These are phyloP conservation scores for Ophiostoma angusticollis DNA, from an alignment of 2,329 filamentous ascomycete species.

Conservation along the genomic window DNA sequence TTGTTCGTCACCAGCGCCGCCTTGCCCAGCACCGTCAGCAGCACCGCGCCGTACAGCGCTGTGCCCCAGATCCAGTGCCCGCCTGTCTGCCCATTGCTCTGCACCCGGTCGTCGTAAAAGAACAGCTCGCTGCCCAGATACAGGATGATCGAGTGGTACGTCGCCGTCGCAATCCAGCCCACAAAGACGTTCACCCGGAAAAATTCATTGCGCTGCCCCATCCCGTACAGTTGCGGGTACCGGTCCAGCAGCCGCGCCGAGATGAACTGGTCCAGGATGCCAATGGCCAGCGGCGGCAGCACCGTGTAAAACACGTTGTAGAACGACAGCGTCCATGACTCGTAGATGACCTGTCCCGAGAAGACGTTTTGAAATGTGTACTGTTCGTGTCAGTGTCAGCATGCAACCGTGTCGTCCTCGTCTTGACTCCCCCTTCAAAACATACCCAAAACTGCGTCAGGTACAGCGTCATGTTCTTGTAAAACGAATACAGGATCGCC, in stretches of 20 bases:
- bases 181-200: slow-evolving; percentile 89
- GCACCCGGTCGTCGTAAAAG: slow-evolving; percentile 67
- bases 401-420: too few relatives aligned
- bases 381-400: slow-evolving; percentile 29
- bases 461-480: slow-evolving; percentile 97
- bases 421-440: slow-evolving; percentile 13
- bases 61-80: slow-evolving; percentile 99
- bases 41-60: slow-evolving; percentile 83
- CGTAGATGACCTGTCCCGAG: slow-evolving; percentile 94
- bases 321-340: slow-evolving; percentile 98
- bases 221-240: slow-evolving; percentile 88
- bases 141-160: slow-evolving; percentile 90
- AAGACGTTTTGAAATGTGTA: slow-evolving; percentile 98
- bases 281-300: slow-evolving; percentile 81
- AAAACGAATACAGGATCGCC: slow-evolving; percentile 96
- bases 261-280: slow-evolving; percentile 96
- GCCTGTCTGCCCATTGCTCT: slow-evolving; percentile 65
- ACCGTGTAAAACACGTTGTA: slow-evolving; percentile 99
- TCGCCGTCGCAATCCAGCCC: slow-evolving; percentile 85
- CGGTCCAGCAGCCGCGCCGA: slow-evolving; percentile 85
- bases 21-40: slow-evolving; percentile 88
- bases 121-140: slow-evolving; percentile 76
- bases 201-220: slow-evolving; percentile 86
- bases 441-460: slow-evolving; percentile 98
- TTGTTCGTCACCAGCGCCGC: slow-evolving; percentile 90